phyloP scores from a whole-genome alignment of 2,329 filamentous ascomycete species.

The Nigrospora oryzae region DNA sequence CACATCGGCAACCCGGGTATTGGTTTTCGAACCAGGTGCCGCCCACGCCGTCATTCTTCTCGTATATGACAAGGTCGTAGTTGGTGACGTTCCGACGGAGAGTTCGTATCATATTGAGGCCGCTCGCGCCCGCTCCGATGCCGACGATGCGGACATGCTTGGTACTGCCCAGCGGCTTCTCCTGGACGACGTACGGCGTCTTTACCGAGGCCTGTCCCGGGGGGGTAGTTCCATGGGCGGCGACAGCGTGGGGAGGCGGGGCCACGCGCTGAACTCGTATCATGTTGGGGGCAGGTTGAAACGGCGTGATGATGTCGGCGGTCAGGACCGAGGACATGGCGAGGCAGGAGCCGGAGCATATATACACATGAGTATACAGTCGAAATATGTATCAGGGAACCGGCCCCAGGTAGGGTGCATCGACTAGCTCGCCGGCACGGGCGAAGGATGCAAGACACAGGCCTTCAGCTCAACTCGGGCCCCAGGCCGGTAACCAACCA shows the following conservation, averaged over 20 bases:
- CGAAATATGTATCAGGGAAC: no score
- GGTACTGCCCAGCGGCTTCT: constrained; percentile 27
- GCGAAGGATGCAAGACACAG: neutral
- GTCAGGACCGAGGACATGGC: no score
- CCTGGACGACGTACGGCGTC: constrained; percentile 23
- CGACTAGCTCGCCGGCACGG: no score
- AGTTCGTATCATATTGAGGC: constrained; percentile 35
- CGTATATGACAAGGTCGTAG: constrained; percentile 41
- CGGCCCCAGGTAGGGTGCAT: no score
- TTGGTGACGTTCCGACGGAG: constrained; percentile 30
- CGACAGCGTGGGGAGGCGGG: no score
- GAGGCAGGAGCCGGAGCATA: no score
- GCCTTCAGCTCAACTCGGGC: constrained; percentile 1
- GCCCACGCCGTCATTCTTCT: constrained; percentile 46
- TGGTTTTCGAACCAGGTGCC: constrained; percentile 53
- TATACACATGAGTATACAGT: no score
- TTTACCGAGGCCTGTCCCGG: neutral
- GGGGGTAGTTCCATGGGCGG: no score
- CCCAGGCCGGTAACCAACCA: constrained; percentile 4
- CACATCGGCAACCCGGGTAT: constrained; percentile 49
- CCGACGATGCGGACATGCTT: constrained; percentile 33
- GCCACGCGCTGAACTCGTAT: no score
- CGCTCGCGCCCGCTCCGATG: constrained; percentile 35
- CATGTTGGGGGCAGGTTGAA: no score
- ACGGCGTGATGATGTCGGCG: no score